These are phyloP conservation scores for Lippia alba DNA, from an alignment of 305 asterid genomes.

Conservation along the genomic window DNA sequence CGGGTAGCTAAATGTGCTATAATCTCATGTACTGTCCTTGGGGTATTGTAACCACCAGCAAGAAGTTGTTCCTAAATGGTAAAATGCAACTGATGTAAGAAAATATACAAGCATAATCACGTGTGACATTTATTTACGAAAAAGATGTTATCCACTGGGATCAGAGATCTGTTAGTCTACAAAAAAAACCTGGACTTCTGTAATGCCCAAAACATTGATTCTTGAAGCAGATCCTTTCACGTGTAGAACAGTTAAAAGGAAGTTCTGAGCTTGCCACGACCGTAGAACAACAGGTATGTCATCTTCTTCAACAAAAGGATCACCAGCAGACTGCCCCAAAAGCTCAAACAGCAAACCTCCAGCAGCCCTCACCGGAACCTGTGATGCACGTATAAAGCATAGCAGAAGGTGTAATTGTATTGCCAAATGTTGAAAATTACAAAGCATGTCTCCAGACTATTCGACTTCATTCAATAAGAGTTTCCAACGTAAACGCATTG, in stretches of 20 bases:
- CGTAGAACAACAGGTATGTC: slow-evolving; percentile 88
- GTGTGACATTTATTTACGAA: slow-evolving; percentile 12
- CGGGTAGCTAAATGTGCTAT: slow-evolving; percentile 82
- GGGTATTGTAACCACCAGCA: slow-evolving; percentile 86
- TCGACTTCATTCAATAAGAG: slow-evolving; percentile 15
- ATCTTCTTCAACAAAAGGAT: slow-evolving; percentile 81
- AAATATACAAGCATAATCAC: slow-evolving; percentile 33
- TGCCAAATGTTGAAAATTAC: slow-evolving; percentile 10
- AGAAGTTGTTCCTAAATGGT: slow-evolving; percentile 73
- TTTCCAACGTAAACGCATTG: slow-evolving; percentile 4
- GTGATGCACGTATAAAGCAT: slow-evolving; percentile 31
- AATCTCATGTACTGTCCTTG: slow-evolving; percentile 79
- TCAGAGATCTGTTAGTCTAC: slow-evolving; percentile 18
- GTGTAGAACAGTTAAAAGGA: slow-evolving; percentile 73
- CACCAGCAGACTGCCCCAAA: slow-evolving; percentile 91
- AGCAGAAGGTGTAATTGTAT: slow-evolving; percentile 17
- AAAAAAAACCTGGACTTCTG: slow-evolving; percentile 82
- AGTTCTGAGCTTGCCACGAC: slow-evolving; percentile 91
- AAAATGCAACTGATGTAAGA: slow-evolving; percentile 33
- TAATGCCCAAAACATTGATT: slow-evolving; percentile 79
- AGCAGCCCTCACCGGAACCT: slow-evolving; percentile 95
- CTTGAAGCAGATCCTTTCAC: slow-evolving; percentile 74
- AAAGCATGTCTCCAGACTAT: slow-evolving; percentile 1
- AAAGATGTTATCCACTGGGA: slow-evolving; percentile 15
- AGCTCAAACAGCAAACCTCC: slow-evolving; percentile 93